phyloP scores from a whole-genome alignment of 2,329 filamentous ascomycete species.

The Scytalidium sp. region DNA sequence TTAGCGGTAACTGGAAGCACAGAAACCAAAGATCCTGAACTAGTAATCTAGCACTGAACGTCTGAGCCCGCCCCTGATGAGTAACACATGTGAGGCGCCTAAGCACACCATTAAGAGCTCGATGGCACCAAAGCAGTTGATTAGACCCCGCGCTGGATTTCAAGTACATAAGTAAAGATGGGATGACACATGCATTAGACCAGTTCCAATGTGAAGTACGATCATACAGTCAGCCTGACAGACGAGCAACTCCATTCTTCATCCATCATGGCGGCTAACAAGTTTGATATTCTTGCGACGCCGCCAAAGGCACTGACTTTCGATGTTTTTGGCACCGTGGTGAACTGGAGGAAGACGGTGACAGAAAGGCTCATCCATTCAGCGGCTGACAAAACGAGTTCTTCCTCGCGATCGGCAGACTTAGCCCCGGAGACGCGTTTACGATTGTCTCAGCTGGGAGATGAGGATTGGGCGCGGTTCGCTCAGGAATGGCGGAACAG shows the following conservation, averaged over 20 bases:
- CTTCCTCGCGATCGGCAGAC: slow-evolving; percentile 42
- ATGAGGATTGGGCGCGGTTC: slow-evolving; percentile 60
- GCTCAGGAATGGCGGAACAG: slow-evolving; percentile 67
- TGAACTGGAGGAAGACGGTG: slow-evolving; percentile 73
- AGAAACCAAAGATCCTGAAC: no score
- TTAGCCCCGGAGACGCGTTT: slow-evolving; percentile 44
- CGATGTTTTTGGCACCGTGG: slow-evolving; percentile 77
- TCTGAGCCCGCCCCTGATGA: no score
- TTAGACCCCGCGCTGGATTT: no score
- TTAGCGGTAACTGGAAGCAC: no score
- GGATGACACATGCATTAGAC: no score
- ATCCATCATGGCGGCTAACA: slow-evolving; percentile 10
- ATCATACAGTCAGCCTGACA: no score
- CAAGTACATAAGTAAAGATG: no score
- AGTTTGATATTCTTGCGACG: slow-evolving; percentile 15
- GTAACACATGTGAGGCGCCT: no score
- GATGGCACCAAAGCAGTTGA: no score
- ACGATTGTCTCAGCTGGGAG: slow-evolving; percentile 47
- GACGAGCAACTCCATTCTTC: not conserved
- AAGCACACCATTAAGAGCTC: no score
- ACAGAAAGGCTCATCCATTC: slow-evolving; percentile 52
- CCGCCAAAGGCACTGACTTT: slow-evolving; percentile 62
- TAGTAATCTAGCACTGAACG: no score
- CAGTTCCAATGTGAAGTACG: no score
- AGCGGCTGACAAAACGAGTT: slow-evolving; percentile 43